Base-by-base conservation (phyloP, 1,284 basidiomycete genomes). In the Tylopilus sp. region DNA sequence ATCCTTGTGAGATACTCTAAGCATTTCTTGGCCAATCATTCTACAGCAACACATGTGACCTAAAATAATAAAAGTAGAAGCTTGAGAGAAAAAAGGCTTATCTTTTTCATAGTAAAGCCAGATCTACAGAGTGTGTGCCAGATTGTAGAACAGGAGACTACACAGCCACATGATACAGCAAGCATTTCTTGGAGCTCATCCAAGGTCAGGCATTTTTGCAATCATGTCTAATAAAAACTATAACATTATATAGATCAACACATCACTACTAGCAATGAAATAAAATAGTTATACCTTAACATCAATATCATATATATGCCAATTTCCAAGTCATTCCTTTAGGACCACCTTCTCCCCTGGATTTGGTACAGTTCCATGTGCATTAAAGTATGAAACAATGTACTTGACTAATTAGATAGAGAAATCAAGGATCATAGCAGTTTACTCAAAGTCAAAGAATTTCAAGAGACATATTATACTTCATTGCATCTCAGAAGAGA, bases 381-480 rank as follows among this genome's bases (percentile, higher is more conserved):
- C 29, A 14, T 58, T 41, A 29, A 58, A 58, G 29, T 58, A 33
- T 5, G 57, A 31, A 42, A 37, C 9, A 12, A 52, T 52, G 48
- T 8, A 4, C 25, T 17, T 13, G 34, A 61, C 34, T 12, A 34
- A 50, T 17, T n/a, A 7, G 34, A 37, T 31, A 27, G 59, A 33
- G 29, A 23, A 14, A 56, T 52, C 27, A 31, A 52, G 48, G 14
- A 16, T 16, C 48, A 52, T 52, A 31, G 48, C 48, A 52, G 10
- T 68, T n/a, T 41, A 29, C 19, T 64, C 56, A 29, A 33, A 35
- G 45, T 59, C 34, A 1, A 67, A 34, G 29, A 55, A 29, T 31
- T 56, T 59, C 13, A 35, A 68, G 29, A 68, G 57, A 8, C 16
- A 5, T 10, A 64, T 37, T 29, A 64, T 34, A 27, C 52, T 58